Evolutionary conservation across 345 rosid genomes (phyloP), one percentile per base, ranked within the genome.

Genomic region (Dimocarpus longan): DNA sequence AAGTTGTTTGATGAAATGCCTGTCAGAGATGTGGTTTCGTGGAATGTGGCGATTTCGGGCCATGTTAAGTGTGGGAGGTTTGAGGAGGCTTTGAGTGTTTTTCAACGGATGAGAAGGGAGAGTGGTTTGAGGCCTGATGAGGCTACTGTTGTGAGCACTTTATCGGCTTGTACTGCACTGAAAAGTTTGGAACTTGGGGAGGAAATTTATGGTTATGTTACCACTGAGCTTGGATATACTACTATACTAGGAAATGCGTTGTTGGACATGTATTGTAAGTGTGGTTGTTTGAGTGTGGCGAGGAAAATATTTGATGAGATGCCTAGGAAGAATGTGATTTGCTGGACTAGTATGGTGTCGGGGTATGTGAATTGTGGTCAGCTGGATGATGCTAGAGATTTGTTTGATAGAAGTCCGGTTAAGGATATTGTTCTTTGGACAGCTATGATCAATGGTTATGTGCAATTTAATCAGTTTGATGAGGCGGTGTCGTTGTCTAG

Each of bases 371-470:
- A 21, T 21, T 60, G 65, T 60, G 65, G 65, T 60, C 28, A 60
- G 26, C 28, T 60, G 65, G 65, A 60, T 21, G 65, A 60, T 21
- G 65, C 65, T 60, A 60, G 65, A 60, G 10, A 60, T 60, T 60
- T 60, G 28, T 60, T 60, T 60, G 13, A 60, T 9, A 60, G 65
- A 60, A 60, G 65, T 60, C 65, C 26, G 12, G 65, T 60, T 22
- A 60, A 60, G 65, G 65, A 60, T 60, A 21, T 60, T 21, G 65
- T 60, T 60, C 65, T 60, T 60, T 60, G 65, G 65, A 60, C 28
- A 6, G 65, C 65, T 60, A 60, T 60, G 65, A 60, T 60, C 65
- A 21, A 60, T 60, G 65, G 65, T 60, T 60, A 60, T 60, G 65
- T 60, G 28, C 65, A 60, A 60, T 60, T 8, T 22, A 60, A 60